phyloP scores from a whole-genome alignment of 202 grass and related monocot genomes.

The Carex arenaria region DNA sequence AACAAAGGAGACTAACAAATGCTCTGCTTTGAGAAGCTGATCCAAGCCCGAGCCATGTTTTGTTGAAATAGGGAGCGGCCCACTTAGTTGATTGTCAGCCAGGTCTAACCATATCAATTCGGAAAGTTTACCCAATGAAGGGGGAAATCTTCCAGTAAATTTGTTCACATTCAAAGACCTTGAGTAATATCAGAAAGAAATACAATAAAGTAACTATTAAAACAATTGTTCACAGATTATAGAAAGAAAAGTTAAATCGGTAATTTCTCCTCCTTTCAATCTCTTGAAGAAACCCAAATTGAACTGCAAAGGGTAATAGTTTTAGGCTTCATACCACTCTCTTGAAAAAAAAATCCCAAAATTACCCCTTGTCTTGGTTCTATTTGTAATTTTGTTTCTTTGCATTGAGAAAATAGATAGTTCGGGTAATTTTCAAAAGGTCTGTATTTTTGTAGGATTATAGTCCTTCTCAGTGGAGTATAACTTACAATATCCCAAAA shows the following conservation, averaged over 20 bases:
- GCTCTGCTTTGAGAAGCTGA: constrained; percentile 40
- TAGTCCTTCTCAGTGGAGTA: neutral
- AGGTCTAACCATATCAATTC: constrained; percentile 59
- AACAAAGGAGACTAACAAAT: constrained; percentile 53
- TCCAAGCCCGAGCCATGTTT: constrained; percentile 60
- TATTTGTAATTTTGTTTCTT: neutral
- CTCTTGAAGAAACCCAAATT: neutral
- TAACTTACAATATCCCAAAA: neutral
- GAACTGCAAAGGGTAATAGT: neutral
- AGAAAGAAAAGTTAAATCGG: neutral
- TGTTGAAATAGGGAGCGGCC: constrained; percentile 46
- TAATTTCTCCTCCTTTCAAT: neutral
- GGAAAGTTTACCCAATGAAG: constrained; percentile 66
- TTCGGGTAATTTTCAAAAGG: neutral
- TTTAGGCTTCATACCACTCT: neutral
- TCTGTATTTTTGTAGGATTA: neutral
- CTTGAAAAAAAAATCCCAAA: neutral
- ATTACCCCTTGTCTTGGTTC: neutral
- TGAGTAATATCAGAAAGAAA: neutral
- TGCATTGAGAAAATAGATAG: neutral
- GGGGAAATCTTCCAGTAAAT: constrained; percentile 50
- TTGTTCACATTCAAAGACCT: constrained; percentile 71
- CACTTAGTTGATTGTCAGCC: constrained; percentile 56
- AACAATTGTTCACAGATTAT: neutral
- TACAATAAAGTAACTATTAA: neutral